phyloP scores from a whole-genome alignment of 1,139 yeast genomes.

The Yamadazyma sp. region DNA sequence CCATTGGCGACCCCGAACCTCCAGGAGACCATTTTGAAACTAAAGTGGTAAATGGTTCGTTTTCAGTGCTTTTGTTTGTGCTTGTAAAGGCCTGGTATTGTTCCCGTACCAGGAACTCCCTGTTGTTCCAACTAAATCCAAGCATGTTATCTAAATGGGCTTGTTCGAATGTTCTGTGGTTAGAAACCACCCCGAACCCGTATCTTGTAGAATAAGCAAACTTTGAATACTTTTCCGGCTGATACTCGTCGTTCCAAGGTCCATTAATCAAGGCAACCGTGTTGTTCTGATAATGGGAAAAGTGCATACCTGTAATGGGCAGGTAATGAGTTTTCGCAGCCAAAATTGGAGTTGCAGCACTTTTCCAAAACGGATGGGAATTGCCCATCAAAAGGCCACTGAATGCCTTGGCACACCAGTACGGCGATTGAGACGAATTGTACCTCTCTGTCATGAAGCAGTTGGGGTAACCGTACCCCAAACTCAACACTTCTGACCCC shows the following conservation, averaged over 20 bases:
- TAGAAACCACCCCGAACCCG: slow-evolving; percentile 24
- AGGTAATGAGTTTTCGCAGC: slow-evolving; percentile 4
- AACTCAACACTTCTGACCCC: slow-evolving; percentile 19
- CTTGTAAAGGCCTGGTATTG: slow-evolving; percentile 8
- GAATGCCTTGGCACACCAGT: slow-evolving; percentile 27
- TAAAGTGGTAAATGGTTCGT: not conserved
- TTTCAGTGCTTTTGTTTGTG: not conserved
- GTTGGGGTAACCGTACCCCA: slow-evolving; percentile 28
- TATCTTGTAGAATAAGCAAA: slow-evolving; percentile 28
- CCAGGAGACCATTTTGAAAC: slow-evolving; percentile 14
- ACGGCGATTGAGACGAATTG: slow-evolving; percentile 29
- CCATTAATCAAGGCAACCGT: slow-evolving; percentile 25
- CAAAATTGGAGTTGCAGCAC: slow-evolving; percentile 10
- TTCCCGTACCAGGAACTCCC: slow-evolving; percentile 12
- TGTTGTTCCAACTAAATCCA: slow-evolving; percentile 13
- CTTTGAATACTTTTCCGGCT: slow-evolving; percentile 25
- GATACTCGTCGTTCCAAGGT: slow-evolving; percentile 20
- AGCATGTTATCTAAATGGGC: slow-evolving; percentile 22
- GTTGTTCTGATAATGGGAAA: slow-evolving; percentile 19
- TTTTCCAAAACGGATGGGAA: slow-evolving; percentile 21
- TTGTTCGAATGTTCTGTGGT: slow-evolving; percentile 12
- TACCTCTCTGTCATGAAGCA: slow-evolving; percentile 24
- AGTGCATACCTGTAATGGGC: slow-evolving; percentile 17
- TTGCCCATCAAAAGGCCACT: slow-evolving; percentile 15
- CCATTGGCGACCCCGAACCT: slow-evolving; percentile 22